Evolutionary conservation across 2,329 filamentous ascomycete species (phyloP).

Genomic region (Apiospora aurea): DNA sequence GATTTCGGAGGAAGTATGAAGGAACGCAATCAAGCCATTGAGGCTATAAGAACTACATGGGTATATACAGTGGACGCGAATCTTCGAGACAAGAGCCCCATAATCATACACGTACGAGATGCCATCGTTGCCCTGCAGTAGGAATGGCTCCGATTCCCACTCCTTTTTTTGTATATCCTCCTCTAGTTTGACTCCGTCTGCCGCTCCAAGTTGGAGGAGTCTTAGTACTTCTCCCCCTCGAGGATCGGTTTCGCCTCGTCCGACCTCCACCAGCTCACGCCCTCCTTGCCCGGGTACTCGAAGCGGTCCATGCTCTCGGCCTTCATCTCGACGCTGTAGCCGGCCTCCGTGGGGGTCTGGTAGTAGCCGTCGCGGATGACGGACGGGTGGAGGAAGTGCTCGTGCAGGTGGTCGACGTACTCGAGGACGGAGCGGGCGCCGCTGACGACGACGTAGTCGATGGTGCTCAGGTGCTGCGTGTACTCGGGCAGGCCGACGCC

Average conservation of each 20-base stretch:
- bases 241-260: conserved; percentile 80
- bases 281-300: conserved; percentile 77
- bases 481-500: conserved; percentile 93
- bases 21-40: neutral
- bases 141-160: conserved; percentile 26
- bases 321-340: conserved; percentile 96
- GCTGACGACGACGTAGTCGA: conserved; percentile 88
- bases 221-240: conserved; percentile 64
- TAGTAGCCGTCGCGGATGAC: conserved; percentile 87
- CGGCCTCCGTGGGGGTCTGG: conserved; percentile 81
- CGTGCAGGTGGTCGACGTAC: conserved; percentile 92
- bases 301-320: conserved; percentile 82
- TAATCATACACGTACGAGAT: conserved; percentile 35
- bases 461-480: conserved; percentile 89
- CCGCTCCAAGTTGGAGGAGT: neutral
- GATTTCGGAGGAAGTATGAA: too few relatives aligned
- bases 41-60: neutral
- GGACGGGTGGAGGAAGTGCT: conserved; percentile 87
- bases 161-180: conserved; percentile 29
- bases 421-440: conserved; percentile 85
- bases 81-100: conserved; percentile 3
- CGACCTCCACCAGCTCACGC: conserved; percentile 85
- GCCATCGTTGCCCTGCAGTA: conserved; percentile 43
- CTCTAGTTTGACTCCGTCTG: neutral
- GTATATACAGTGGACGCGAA: conserved; percentile 3